Conservation (phyloP, 2,329 filamentous ascomycete genomes). For the Sclerotinia nivalis region DNA sequence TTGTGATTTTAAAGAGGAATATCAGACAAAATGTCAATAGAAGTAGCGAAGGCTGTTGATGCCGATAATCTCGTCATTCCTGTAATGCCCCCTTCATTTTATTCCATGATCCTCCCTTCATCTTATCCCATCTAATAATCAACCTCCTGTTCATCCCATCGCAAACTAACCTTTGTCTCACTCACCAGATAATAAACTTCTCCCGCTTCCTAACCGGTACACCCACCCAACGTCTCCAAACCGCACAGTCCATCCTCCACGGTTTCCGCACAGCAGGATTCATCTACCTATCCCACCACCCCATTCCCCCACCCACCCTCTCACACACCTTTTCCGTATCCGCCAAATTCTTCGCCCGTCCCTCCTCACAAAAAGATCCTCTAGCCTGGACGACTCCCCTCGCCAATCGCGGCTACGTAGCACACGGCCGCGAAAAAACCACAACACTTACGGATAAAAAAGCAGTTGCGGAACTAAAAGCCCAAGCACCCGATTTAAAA, state of each 20-base stretch:
- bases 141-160: background rate
- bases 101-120: background rate
- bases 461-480: constrained; percentile 52
- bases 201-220: constrained; percentile 67
- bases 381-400: constrained; percentile 71
- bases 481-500: constrained; percentile 61
- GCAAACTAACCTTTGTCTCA: background rate
- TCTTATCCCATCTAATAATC: constrained; percentile 22
- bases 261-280: constrained; percentile 88
- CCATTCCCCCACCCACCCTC: constrained; percentile 62
- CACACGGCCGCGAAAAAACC: constrained; percentile 41
- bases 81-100: constrained; percentile 43
- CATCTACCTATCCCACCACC: constrained; percentile 81
- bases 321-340: constrained; percentile 65
- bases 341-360: constrained; percentile 67
- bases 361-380: constrained; percentile 58
- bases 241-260: constrained; percentile 70
- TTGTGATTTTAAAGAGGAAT: background rate
- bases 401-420: constrained; percentile 73
- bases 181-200: constrained; percentile 72
- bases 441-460: constrained; percentile 30
- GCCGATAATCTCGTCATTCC: constrained; percentile 57
- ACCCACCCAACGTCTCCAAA: constrained; percentile 58
- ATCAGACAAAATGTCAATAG: constrained; percentile 10
- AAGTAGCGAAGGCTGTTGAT: constrained; percentile 44